These are phyloP conservation scores for Nitzschia sp. DNA, from an alignment of 108 stramenopile species.

Conservation along the genomic window DNA sequence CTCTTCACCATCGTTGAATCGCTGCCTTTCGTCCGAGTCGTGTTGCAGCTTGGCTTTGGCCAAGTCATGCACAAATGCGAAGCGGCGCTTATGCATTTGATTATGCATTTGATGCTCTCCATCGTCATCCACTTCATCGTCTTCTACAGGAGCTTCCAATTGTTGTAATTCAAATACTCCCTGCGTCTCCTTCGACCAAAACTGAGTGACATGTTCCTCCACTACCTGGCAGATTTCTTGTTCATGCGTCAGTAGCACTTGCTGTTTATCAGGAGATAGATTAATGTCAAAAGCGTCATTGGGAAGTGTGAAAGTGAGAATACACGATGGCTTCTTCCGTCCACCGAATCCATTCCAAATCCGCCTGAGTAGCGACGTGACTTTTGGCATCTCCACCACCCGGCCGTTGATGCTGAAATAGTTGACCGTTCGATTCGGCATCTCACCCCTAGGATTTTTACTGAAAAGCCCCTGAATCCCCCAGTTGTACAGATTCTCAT, in stretches of 20 bases:
- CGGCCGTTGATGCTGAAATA: constrained; percentile 95
- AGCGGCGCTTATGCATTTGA: constrained; percentile 45
- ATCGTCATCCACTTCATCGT: constrained; percentile 17
- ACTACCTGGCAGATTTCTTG: constrained; percentile 51
- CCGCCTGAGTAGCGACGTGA: constrained; percentile 63
- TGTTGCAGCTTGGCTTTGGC: constrained; percentile 52
- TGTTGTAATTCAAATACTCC: constrained; percentile 54
- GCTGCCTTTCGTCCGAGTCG: constrained; percentile 33
- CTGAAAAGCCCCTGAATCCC: constrained; percentile 81
- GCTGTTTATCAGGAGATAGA: constrained; percentile 95
- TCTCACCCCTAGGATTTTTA: constrained; percentile 62
- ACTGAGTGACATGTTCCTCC: constrained; percentile 38
- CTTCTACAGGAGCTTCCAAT: constrained; percentile 12
- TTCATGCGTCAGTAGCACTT: constrained; percentile 88
- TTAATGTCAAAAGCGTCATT: constrained; percentile 92
- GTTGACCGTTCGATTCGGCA: constrained; percentile 46
- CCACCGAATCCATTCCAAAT: constrained; percentile 86
- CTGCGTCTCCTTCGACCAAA: constrained; percentile 64
- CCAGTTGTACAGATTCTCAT: constrained; percentile 35
- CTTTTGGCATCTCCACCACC: constrained; percentile 92
- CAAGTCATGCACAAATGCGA: constrained; percentile 55
- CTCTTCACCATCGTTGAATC: constrained; percentile 1
- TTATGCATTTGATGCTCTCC: constrained; percentile 22
- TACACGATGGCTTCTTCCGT: constrained; percentile 87
- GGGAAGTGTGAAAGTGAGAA: constrained; percentile 82